A percentile compares a stretch with the other conserved stretches of the same genome.
Evolutionary conservation across 345 rosid species (phyloP).

Genomic region (Cardiospermum halicacabum): DNA sequence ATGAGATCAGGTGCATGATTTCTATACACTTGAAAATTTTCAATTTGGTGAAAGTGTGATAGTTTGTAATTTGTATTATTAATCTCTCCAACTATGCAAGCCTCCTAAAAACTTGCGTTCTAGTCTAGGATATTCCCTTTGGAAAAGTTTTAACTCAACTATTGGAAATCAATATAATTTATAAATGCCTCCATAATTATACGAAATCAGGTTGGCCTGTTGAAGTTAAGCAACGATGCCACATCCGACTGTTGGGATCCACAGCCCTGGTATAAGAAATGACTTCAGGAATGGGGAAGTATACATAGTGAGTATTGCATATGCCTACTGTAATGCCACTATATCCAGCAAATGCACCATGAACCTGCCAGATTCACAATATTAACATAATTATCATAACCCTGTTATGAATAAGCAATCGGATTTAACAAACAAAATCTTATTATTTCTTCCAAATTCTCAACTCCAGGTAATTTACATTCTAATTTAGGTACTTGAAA

Average conservation of each 20-base stretch:
- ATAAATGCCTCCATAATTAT: conserved; percentile 24
- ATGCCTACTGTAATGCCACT: conserved; percentile 92
- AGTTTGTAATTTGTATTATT: conserved; percentile 18
- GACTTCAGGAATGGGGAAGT: conserved; percentile 93
- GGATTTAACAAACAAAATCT: background rate
- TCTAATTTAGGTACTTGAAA: too few species aligned
- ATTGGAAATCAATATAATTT: conserved; percentile 21
- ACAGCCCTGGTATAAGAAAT: conserved; percentile 79
- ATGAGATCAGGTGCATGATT: background rate
- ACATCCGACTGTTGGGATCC: conserved; percentile 96
- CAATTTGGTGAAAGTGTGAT: conserved; percentile 4
- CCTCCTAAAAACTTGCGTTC: conserved; percentile 1
- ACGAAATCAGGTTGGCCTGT: conserved; percentile 95
- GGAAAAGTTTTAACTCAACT: background rate
- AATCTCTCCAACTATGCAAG: background rate
- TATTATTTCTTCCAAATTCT: too few species aligned
- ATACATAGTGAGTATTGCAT: conserved; percentile 94
- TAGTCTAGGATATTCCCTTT: background rate
- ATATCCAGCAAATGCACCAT: conserved; percentile 95
- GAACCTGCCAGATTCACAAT: conserved; percentile 53
- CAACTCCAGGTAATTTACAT: too few species aligned
- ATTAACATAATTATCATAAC: background rate
- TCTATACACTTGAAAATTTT: conserved; percentile 13
- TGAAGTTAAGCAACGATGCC: conserved; percentile 98
- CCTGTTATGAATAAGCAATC: background rate